Evolutionary conservation across 2,329 filamentous ascomycete genomes (phyloP), one percentile per base, ranked within the genome.

Genomic region (Trichoderma hamatum): DNA sequence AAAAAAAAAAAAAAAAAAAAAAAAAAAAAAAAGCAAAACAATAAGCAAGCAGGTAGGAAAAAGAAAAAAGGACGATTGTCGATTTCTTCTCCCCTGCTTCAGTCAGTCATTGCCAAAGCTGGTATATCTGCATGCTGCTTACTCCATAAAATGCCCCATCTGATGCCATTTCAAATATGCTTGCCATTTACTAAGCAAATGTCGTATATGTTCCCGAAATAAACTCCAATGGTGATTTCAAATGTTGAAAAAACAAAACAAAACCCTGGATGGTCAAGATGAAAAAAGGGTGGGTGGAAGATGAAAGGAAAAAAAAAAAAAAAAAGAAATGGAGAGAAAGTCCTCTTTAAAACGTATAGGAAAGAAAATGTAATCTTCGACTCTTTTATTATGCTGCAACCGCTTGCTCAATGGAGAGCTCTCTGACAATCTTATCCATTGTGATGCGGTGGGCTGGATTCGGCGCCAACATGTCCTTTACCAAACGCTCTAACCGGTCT

Each of bases 391-490:
- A 61, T 30, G 32, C 58, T 65, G 30, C 54, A 49, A 28, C 60
- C 4, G 68, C 74, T 51, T 75, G 70, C 43, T 78, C 79, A 2
- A 71, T 69, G 67, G 80, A 77, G 54, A 87, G 70, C 71, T 85
- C 83, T 69, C 76, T 78, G 69, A 86, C 76, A 28, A 87, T 80
- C 54, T 81, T 81, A n/a, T 81, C 80, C 83, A 86, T 87, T 24
- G 83, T 85, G 71, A 88, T 84, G 34, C 86, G 82, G 65, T 86
- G 82, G 64, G 77, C 77, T 11, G 82, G 85, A 66, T 85, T 83
- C 3, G 85, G 83, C 7, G 80, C 80, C 69, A 89, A 72, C 86
- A 88, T 89, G 43, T 86, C 83, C 68, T 78, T 78, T 19, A 88
- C 82, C 11, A 88, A 75, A 19, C 81, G 77, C 76, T 88, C 86